Base-by-base conservation (phyloP, 768 basidiomycete species). In the Lepiota brunneoincarnata region DNA sequence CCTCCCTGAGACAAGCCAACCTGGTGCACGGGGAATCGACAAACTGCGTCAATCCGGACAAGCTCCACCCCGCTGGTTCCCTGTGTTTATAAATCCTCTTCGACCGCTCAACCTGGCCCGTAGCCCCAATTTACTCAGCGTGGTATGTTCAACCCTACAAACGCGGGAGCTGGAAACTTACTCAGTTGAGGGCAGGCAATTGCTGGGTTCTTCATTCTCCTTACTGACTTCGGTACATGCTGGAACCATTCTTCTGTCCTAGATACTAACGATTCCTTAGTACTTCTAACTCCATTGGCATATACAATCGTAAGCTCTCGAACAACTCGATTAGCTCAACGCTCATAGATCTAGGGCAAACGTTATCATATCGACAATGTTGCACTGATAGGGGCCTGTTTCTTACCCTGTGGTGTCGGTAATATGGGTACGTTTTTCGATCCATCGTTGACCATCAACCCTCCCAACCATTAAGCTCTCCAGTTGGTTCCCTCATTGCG, bases 1-100 rank as follows among this genome's bases (percentile, higher is more conserved):
- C 50, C 74, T 87, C 17, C 86, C 86, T 0, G 87, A 89, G 59
- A 89, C 87, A 1, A 79, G 77, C 42, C 82, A 85, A 58, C 86
- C 87, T 0, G 77, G 81, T 3, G 62, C 75, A 1, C 69, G 77
- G 37, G 81, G 84, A 0, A 69, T 84, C 0, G 84, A 85, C 49
- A 81, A 81, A 56, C 37, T 67, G 12, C 53, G 64, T 23, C 31
- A 35, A 34, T 51, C 50, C 39, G 39, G 61, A 4, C 58, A 59
- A 1, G 60, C 53, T 17, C 67, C 48, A 23, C 47, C 20, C 21
- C 44, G 34, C 40, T 53, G 51, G 54, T 49, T 49, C 20, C 66
- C 71, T 42, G 67, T 79, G 2, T 76, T 75, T 61, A 54, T 87
- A 21, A 86, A 86, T 62, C 84, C 84, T 1, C 70, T 87, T 44